Percentiles rank a stretch among this genome's conserved stretches.
Evolutionary conservation across 139 green algal species (phyloP).

Genomic region (Volvox reticuliferus): DNA sequence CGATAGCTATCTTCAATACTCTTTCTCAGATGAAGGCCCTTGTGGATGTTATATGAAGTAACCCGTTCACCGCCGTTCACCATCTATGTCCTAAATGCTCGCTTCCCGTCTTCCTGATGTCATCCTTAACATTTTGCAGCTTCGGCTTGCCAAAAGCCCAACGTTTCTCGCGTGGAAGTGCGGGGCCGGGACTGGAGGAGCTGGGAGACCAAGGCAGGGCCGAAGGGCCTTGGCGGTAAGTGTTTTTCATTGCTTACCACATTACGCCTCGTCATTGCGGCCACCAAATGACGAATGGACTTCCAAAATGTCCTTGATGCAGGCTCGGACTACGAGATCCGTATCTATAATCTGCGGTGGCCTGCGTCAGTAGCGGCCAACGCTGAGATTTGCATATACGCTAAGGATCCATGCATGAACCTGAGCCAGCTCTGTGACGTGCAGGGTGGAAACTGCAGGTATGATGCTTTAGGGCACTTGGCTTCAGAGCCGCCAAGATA

Average conservation of each 20-base stretch:
- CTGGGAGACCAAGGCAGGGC: slow-evolving; percentile 8
- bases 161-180: neutral
- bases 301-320: too few relatives aligned
- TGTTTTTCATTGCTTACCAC: neutral
- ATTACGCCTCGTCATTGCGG: too few relatives aligned
- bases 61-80: too few relatives aligned
- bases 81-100: too few relatives aligned
- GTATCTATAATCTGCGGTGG: neutral
- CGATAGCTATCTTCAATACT: too few relatives aligned
- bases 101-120: too few relatives aligned
- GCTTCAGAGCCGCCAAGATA: neutral
- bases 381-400: neutral
- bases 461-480: neutral
- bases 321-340: neutral
- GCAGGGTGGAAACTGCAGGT: neutral
- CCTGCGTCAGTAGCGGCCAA: too few relatives aligned
- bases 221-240: neutral
- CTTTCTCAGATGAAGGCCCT: too few relatives aligned
- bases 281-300: too few relatives aligned
- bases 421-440: slow-evolving; percentile 3
- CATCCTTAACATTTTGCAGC: neutral
- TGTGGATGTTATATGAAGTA: too few relatives aligned
- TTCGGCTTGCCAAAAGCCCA: neutral
- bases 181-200: neutral
- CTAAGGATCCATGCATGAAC: neutral